phyloP scores from a whole-genome alignment of 345 rosid genomes.

The Camelina laxa region DNA sequence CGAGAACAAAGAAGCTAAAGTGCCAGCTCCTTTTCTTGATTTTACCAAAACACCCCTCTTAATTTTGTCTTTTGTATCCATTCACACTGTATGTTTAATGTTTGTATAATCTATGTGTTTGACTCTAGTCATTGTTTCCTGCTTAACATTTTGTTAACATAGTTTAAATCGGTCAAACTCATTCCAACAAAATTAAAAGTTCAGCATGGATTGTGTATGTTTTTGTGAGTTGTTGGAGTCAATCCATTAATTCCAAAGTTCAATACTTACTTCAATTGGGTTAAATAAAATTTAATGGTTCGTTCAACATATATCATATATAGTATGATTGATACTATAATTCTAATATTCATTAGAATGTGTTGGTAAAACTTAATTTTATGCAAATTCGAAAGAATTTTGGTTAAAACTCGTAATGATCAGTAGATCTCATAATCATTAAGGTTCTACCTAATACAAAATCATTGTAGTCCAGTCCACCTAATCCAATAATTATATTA shows the following conservation, averaged over 20 bases:
- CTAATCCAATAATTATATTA: slow-evolving; percentile 5
- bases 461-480: slow-evolving; percentile 18
- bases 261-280: neutral
- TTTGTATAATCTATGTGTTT: neutral
- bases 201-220: neutral
- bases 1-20: slow-evolving; percentile 26
- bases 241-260: neutral
- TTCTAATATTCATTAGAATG: too few species aligned
- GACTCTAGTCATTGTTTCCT: too few species aligned
- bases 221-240: neutral
- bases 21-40: neutral
- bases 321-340: neutral
- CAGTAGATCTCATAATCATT: neutral
- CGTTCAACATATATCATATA: neutral
- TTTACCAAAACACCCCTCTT: slow-evolving; percentile 30
- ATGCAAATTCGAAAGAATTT: too few species aligned
- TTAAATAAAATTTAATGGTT: neutral
- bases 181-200: neutral
- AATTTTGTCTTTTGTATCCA: slow-evolving; percentile 14
- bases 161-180: neutral
- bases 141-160: neutral
- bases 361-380: too few species aligned
- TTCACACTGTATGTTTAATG: neutral
- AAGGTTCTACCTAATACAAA: slow-evolving; percentile 15
- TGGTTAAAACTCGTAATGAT: neutral